These are phyloP conservation scores for Musa beccarii DNA, from an alignment of 176 grass and related monocot genomes.

Conservation along the genomic window DNA sequence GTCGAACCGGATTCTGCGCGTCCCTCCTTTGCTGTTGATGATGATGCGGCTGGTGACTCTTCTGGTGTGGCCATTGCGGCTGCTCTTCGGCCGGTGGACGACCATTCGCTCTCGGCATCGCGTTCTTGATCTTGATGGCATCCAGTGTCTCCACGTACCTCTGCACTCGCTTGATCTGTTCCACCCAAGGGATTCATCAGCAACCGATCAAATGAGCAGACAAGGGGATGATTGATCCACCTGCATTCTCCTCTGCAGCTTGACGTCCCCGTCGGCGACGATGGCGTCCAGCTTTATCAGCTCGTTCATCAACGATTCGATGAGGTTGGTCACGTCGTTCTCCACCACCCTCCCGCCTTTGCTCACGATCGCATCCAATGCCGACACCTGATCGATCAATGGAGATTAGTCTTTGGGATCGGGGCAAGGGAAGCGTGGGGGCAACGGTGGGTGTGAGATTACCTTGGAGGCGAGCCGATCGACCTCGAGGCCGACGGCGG, in stretches of 20 bases:
- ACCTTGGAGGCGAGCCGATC: slow-evolving; percentile 87
- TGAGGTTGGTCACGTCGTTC: slow-evolving; percentile 63
- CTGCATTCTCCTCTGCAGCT: slow-evolving; percentile 64
- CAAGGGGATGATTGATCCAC: slow-evolving; percentile 9
- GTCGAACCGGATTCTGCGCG: slow-evolving; percentile 2
- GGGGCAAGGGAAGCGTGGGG: background rate
- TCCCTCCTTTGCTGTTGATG: slow-evolving; percentile 22
- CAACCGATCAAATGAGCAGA: background rate
- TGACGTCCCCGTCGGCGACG: slow-evolving; percentile 61
- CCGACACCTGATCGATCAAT: slow-evolving; percentile 38
- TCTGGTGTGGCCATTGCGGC: slow-evolving; percentile 7
- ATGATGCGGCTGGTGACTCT: background rate
- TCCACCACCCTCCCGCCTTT: slow-evolving; percentile 74
- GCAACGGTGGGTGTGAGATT: background rate
- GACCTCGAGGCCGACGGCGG: slow-evolving; percentile 68
- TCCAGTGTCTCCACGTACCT: slow-evolving; percentile 91
- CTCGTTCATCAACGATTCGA: slow-evolving; percentile 90
- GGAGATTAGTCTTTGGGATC: background rate
- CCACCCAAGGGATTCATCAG: background rate
- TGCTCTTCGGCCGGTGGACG: slow-evolving; percentile 20
- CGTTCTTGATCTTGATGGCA: slow-evolving; percentile 60
- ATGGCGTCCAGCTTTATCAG: slow-evolving; percentile 82
- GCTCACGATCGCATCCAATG: slow-evolving; percentile 67
- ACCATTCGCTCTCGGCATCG: slow-evolving; percentile 19
- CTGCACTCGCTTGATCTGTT: slow-evolving; percentile 86